These are phyloP conservation scores for Rhododendron williamsianum DNA, from an alignment of 148 eudicot genomes.

Conservation along the genomic window DNA sequence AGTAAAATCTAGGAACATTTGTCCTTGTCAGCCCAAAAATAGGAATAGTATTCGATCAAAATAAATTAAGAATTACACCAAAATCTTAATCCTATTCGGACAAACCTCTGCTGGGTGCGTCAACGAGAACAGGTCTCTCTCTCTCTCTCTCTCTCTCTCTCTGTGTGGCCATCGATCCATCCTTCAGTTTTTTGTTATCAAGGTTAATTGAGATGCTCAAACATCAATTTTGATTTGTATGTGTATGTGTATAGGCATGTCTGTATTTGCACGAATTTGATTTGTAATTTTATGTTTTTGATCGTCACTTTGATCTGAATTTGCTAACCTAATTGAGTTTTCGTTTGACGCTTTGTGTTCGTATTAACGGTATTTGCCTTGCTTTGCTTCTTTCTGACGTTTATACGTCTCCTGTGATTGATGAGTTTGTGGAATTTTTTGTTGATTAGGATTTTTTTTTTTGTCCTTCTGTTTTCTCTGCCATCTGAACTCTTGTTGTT, in stretches of 20 bases:
- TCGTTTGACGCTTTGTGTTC: neutral
- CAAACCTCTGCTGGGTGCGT: neutral
- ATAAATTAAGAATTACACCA: neutral
- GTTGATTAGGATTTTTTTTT: neutral
- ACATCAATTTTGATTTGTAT: neutral
- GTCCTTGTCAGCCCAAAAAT: neutral
- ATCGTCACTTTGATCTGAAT: neutral
- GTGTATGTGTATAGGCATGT: neutral
- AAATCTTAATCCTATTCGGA: neutral
- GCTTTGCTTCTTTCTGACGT: neutral
- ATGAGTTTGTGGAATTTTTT: neutral
- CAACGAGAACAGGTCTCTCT: neutral
- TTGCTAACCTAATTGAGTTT: neutral
- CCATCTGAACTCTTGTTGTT: neutral
- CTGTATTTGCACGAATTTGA: neutral
- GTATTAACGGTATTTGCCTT: neutral
- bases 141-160: neutral
- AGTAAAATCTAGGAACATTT: neutral
- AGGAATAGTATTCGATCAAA: neutral
- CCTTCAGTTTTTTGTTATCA: neutral
- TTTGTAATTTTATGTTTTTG: neutral
- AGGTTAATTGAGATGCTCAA: neutral
- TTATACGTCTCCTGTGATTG: neutral
- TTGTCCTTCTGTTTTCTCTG: neutral
- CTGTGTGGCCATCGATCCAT: neutral